These are phyloP conservation scores for Nigrograna mackinnonii DNA, from an alignment of 2,329 filamentous ascomycete species.

Conservation along the genomic window DNA sequence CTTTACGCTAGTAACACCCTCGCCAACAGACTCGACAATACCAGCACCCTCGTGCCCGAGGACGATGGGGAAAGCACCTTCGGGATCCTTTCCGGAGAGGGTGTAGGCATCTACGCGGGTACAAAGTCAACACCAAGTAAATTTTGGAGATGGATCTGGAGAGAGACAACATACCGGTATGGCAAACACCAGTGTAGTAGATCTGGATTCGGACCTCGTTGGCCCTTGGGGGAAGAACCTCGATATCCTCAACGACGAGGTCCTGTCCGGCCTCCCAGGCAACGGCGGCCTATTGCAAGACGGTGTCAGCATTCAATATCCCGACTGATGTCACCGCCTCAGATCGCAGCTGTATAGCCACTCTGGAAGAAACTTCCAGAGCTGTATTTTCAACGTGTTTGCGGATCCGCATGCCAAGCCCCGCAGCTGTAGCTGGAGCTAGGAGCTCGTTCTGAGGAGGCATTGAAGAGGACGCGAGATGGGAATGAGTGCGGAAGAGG, in stretches of 20 bases:
- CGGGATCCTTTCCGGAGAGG: slow-evolving; percentile 82
- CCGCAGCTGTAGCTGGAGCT: slow-evolving; percentile 3
- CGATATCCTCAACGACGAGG: slow-evolving; percentile 86
- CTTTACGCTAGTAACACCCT: slow-evolving; percentile 94
- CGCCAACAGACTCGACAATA: slow-evolving; percentile 66
- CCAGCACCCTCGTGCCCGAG: slow-evolving; percentile 48
- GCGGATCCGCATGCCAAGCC: slow-evolving; percentile 35
- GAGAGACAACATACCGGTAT: slow-evolving; percentile 69
- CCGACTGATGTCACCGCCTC: background rate
- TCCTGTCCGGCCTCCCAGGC: slow-evolving; percentile 96
- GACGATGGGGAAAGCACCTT: slow-evolving; percentile 60
- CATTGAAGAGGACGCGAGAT: slow-evolving; percentile 3
- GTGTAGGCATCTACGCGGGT: slow-evolving; percentile 62
- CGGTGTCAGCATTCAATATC: slow-evolving; percentile 1
- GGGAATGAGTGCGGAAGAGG: slow-evolving; percentile 62
- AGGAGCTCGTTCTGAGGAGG: background rate
- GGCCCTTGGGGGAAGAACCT: slow-evolving; percentile 85
- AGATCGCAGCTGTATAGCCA: too few species aligned
- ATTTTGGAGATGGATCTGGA: background rate
- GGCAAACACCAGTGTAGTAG: slow-evolving; percentile 97
- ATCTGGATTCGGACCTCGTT: slow-evolving; percentile 97
- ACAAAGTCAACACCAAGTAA: too few species aligned
- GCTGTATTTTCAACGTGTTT: too few species aligned
- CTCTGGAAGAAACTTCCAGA: too few species aligned
- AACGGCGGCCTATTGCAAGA: slow-evolving; percentile 72